Base-by-base conservation (phyloP, 1,139 yeast genomes). In the Hyphopichia buzzinii region DNA sequence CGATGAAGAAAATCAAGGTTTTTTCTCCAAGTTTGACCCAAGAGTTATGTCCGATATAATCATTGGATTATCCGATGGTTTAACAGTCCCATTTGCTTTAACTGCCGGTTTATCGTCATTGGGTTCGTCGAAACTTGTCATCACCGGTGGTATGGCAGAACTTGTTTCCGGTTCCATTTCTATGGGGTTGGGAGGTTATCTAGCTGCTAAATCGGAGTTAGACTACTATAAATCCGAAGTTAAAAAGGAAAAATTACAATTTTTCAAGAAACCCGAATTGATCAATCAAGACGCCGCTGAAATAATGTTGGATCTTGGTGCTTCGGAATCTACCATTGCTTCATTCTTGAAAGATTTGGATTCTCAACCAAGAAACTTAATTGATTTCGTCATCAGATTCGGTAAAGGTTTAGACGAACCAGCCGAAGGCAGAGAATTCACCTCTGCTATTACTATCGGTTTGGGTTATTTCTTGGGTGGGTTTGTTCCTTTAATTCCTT, bases 101-200 rank as follows among this genome's bases (percentile, higher is more conserved):
- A 84, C 92, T 4, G 92, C 94, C 0, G 94, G 92, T 30, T 68
- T 84, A 40, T 82, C 89, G 1, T 81, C 89, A 1, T 67, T 84
- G 39, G 94, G 94, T 39, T 84, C 82, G 52, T 67, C 89, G 12
- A 79, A 73, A 53, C 67, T 84, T 51, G 94, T 84, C 27, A 83
- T 84, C 37, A 83, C 92, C 16, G 94, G 92, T 70, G 94, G 92
- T 27, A 77, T 84, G 77, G 92, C 92, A 3, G 94, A 84, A 59
- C 68, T 84, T 51, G 86, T 84, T 4, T 80, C 88, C 4, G 94
- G 94, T 30, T 87, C 92, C 30, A 84, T 84, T 29, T 83, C 90
- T 17, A 84, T 84, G 94, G 94, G 94, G 3, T 73, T 84, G 40
- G 94, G 94, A 41, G 94, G 94, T 13, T 84, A 73, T 55, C 67